Evolutionary conservation across 192 early-diverging fungal species (phyloP).

Genomic region (Coemansia furcata): DNA sequence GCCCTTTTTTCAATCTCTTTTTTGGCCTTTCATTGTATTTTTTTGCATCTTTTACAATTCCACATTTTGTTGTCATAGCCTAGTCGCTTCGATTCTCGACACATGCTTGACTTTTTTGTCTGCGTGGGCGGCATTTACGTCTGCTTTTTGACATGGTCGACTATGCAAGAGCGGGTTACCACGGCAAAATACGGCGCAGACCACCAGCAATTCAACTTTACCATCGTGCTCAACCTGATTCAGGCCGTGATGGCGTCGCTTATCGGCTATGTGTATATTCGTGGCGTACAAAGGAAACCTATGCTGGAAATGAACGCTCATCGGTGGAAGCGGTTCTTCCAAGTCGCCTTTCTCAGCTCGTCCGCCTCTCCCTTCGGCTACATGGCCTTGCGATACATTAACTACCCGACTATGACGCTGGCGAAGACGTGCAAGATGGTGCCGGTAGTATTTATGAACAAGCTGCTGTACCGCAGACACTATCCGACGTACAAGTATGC

Average conservation of each 20-base stretch:
- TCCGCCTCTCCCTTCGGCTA: slow-evolving; percentile 90
- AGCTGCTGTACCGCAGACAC: slow-evolving; percentile 81
- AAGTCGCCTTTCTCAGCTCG: slow-evolving; percentile 72
- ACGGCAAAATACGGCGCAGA: slow-evolving; percentile 74
- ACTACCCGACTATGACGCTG: slow-evolving; percentile 96
- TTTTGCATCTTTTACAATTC: neutral
- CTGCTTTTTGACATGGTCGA: slow-evolving; percentile 96
- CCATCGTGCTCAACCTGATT: slow-evolving; percentile 86
- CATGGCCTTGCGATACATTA: slow-evolving; percentile 87
- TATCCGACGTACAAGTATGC: slow-evolving; percentile 88
- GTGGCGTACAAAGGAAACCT: slow-evolving; percentile 48
- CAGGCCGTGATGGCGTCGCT: slow-evolving; percentile 78
- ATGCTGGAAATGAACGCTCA: slow-evolving; percentile 47
- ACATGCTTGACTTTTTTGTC: slow-evolving; percentile 62
- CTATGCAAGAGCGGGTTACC: slow-evolving; percentile 90
- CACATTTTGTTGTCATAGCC: neutral
- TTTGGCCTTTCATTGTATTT: neutral
- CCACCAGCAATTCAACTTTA: slow-evolving; percentile 75
- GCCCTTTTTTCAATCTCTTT: neutral
- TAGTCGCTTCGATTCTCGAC: neutral
- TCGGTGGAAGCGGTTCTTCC: slow-evolving; percentile 64
- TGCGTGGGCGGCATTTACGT: slow-evolving; percentile 85
- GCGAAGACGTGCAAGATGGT: slow-evolving; percentile 97
- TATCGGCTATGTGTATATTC: slow-evolving; percentile 75
- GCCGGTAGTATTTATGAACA: slow-evolving; percentile 95